Evolutionary conservation across 192 early-diverging fungal species (phyloP).

Genomic region (Phycomyces nitens): DNA sequence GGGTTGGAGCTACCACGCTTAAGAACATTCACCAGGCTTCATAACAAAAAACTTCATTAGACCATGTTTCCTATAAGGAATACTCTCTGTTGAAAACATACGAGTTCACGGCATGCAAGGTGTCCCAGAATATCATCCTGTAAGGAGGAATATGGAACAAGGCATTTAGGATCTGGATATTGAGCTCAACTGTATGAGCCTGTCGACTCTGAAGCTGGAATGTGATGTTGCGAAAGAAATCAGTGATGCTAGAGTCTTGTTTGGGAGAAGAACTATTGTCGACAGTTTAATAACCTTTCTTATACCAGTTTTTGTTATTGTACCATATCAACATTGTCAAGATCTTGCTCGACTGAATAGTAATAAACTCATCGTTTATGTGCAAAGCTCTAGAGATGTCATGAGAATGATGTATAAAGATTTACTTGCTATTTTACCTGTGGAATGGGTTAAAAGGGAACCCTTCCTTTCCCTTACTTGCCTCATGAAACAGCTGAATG

Average conservation of each 20-base stretch:
- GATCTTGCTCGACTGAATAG: slow-evolving; percentile 83
- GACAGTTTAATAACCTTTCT: background rate
- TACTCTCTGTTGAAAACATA: slow-evolving; percentile 15
- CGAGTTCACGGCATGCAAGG: slow-evolving; percentile 49
- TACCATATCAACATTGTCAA: slow-evolving; percentile 64
- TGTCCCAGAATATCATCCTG: slow-evolving; percentile 60
- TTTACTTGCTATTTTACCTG: slow-evolving; percentile 33
- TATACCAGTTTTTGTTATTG: background rate
- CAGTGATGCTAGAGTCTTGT: slow-evolving; percentile 46
- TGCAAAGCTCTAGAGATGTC: slow-evolving; percentile 55
- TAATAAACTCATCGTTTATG: slow-evolving; percentile 86
- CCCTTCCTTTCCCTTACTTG: slow-evolving; percentile 22
- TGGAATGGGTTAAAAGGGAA: slow-evolving; percentile 49
- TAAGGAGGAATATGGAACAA: slow-evolving; percentile 57
- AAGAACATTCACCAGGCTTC: slow-evolving; percentile 64
- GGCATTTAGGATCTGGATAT: slow-evolving; percentile 77
- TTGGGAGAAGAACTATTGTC: slow-evolving; percentile 27
- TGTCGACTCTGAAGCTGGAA: slow-evolving; percentile 55
- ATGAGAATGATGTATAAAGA: background rate
- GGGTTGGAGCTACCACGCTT: slow-evolving; percentile 53
- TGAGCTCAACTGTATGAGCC: slow-evolving; percentile 67
- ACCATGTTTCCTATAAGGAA: background rate
- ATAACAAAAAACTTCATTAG: background rate
- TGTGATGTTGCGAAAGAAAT: slow-evolving; percentile 68
- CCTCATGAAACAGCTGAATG: slow-evolving; percentile 39